Evolutionary conservation across 768 basidiomycete genomes (phyloP).

Genomic region (Cyclocybe aegerita): DNA sequence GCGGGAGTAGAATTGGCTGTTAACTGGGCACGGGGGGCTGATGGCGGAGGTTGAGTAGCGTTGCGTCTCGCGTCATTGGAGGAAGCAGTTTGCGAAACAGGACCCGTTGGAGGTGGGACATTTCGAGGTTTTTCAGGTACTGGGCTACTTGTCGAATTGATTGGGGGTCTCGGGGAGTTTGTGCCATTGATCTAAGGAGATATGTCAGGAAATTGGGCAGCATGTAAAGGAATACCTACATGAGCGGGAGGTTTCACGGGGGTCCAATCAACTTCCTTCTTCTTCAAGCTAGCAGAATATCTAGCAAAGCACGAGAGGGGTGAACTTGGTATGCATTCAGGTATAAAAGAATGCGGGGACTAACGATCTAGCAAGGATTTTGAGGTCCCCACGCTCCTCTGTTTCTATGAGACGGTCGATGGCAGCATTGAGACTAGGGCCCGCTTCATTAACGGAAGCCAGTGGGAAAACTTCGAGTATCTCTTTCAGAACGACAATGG

Average conservation of each 20-base stretch:
- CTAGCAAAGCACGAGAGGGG: conserved; percentile 31
- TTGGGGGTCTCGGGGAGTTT: conserved; percentile 29
- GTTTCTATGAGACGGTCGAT: conserved; percentile 68
- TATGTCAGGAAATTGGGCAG: neutral
- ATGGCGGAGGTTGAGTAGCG: conserved; percentile 34
- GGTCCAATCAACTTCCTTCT: conserved; percentile 61
- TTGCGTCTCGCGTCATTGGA: conserved; percentile 38
- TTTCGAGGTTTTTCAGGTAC: conserved; percentile 36
- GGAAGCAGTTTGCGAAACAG: conserved; percentile 29
- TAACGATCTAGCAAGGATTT: conserved; percentile 77
- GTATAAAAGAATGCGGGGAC: conserved; percentile 19
- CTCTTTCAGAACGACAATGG: conserved; percentile 92
- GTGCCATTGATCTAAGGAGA: conserved; percentile 25
- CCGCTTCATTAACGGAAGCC: conserved; percentile 55
- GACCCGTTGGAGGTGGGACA: conserved; percentile 35
- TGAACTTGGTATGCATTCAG: neutral
- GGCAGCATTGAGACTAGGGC: conserved; percentile 52
- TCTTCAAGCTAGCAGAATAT: conserved; percentile 75
- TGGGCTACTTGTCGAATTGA: conserved; percentile 23
- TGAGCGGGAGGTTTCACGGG: conserved; percentile 31
- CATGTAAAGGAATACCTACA: conserved; percentile 3
- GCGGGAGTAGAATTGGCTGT: conserved; percentile 24
- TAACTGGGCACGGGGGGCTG: conserved; percentile 59
- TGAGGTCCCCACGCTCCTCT: conserved; percentile 83
- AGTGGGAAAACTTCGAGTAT: conserved; percentile 88